Percentiles rank a stretch among this genome's conserved stretches.
phyloP scores from a whole-genome alignment of 2,329 filamentous ascomycete species.

The Cordyceps javanica region DNA sequence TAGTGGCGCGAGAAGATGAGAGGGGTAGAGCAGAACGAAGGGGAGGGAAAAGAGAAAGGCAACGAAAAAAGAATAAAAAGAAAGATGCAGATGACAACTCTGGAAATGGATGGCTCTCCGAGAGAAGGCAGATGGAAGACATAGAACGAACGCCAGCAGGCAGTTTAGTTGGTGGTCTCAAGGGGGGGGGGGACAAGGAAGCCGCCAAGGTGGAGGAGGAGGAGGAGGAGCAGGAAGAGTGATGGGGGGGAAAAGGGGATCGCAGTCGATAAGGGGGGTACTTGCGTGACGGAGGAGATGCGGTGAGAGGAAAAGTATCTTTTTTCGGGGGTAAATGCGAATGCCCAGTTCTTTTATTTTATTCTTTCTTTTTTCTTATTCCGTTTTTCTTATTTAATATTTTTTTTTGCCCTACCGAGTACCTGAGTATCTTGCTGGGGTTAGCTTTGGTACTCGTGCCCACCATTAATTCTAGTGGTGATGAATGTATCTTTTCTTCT shows the following conservation, averaged over 20 bases:
- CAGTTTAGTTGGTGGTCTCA: not conserved
- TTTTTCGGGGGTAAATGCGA: no score
- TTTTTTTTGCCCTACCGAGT: no score
- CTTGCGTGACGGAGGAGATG: not conserved
- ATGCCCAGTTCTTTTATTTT: no score
- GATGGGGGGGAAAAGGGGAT: no score
- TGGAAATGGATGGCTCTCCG: not conserved
- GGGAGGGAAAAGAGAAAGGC: not conserved
- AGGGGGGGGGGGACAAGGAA: no score
- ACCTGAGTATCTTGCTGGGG: no score
- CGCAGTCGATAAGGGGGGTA: not conserved
- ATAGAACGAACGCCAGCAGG: not conserved
- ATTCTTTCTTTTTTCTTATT: no score
- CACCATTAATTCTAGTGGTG: not conserved
- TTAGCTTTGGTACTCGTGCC: no score
- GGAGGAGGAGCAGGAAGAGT: no score
- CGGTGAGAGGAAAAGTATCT: no score
- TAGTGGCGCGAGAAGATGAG: not conserved
- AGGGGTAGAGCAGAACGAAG: not conserved
- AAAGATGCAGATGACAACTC: not conserved
- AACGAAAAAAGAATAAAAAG: not conserved
- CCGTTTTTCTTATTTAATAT: no score
- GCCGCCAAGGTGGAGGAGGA: not conserved
- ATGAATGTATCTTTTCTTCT: not conserved
- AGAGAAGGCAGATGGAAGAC: not conserved